Evolutionary conservation across 176 grass and related monocot species (phyloP).

Genomic region (Oryza rufipogon): DNA sequence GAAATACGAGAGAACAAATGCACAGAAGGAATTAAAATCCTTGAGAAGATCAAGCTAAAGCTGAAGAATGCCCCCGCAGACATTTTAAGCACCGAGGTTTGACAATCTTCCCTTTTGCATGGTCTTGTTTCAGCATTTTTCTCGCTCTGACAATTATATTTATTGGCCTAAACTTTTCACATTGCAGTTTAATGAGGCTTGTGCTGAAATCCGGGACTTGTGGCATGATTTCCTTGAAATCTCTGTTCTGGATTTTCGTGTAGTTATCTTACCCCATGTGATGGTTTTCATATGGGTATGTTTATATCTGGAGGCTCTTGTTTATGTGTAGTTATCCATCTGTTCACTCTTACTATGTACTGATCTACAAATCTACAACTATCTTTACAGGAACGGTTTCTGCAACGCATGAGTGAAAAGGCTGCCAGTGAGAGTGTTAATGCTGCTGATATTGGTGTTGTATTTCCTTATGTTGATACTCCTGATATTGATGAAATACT

Average conservation of each 20-base stretch:
- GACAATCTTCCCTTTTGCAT: background rate
- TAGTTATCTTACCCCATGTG: background rate
- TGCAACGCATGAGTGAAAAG: background rate
- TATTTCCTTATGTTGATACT: background rate
- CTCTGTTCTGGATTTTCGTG: background rate
- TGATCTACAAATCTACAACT: background rate
- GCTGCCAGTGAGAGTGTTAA: background rate
- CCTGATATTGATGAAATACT: conserved; percentile 11
- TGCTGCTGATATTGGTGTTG: background rate
- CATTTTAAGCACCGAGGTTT: background rate
- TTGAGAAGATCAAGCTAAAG: background rate
- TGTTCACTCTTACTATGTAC: background rate
- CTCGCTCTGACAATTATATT: background rate
- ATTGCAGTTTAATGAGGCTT: background rate
- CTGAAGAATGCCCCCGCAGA: background rate
- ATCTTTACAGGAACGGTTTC: background rate
- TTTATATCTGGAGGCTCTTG: background rate
- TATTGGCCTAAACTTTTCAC: background rate
- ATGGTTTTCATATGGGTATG: background rate
- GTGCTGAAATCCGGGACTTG: background rate
- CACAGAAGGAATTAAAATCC: background rate
- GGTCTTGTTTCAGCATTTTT: background rate
- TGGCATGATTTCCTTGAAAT: background rate
- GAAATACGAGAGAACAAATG: background rate
- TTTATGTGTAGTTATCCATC: background rate